phyloP scores from a whole-genome alignment of 73 alveolate species.

The Blepharisma stoltei region DNA sequence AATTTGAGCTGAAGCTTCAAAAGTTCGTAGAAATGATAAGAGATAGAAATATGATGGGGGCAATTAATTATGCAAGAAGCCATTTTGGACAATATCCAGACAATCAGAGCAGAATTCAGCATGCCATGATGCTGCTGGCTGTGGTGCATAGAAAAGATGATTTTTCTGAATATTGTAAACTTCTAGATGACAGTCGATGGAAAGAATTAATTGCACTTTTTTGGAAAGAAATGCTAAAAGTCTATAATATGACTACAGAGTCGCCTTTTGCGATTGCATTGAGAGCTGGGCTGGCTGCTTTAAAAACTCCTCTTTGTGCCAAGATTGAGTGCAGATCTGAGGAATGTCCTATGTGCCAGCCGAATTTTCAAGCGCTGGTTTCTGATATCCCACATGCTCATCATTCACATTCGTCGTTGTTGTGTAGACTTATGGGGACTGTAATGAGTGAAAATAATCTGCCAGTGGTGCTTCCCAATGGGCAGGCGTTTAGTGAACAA shows the following conservation, averaged over 20 bases:
- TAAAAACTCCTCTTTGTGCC: slow-evolving; percentile 15
- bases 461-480: slow-evolving; percentile 9
- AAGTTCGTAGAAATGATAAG: not conserved
- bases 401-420: not conserved
- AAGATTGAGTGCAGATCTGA: not conserved
- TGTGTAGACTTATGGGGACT: slow-evolving; percentile 1
- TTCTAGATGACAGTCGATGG: slow-evolving; percentile 11
- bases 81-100: slow-evolving; percentile 16
- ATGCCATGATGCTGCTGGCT: slow-evolving; percentile 12
- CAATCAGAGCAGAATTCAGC: not conserved
- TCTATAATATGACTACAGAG: not conserved
- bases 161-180: slow-evolving; percentile 6
- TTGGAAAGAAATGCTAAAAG: slow-evolving; percentile 10
- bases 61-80: not conserved
- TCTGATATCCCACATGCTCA: slow-evolving; percentile 4
- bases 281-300: not conserved
- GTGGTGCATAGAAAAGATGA: not conserved
- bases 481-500: slow-evolving; percentile 25
- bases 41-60: not conserved
- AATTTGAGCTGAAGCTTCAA: slow-evolving; percentile 16
- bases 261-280: not conserved
- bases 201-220: not conserved
- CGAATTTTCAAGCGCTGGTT: not conserved
- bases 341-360: slow-evolving; percentile 9
- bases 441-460: slow-evolving; percentile 9